phyloP scores from a whole-genome alignment of 2,329 filamentous ascomycete genomes.

The Colletotrichum limetticola region DNA sequence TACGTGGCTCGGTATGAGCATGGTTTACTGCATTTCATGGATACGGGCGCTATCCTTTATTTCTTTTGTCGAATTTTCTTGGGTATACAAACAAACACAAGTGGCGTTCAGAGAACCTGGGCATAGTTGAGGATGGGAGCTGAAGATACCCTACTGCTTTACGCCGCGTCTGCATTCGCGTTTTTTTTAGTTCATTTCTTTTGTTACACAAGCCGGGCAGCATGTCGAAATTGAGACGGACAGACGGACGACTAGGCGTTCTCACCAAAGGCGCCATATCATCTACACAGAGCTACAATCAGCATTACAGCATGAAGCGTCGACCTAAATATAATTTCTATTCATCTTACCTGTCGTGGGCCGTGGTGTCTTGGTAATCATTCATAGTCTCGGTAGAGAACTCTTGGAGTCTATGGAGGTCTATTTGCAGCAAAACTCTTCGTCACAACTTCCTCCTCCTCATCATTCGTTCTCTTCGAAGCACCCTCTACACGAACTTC shows the following conservation, averaged over 20 bases:
- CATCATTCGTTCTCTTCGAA: neutral
- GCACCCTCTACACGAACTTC: conserved; percentile 16
- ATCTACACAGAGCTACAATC: conserved; percentile 10
- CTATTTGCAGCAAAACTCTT: neutral
- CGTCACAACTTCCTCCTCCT: conserved; percentile 8
- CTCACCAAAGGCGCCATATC: neutral
- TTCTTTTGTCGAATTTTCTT: neutral
- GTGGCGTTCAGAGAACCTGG: conserved; percentile 12
- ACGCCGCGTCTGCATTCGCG: conserved; percentile 11
- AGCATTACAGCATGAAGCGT: neutral
- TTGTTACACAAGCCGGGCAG: conserved; percentile 7
- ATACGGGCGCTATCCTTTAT: neutral
- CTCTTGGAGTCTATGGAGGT: neutral
- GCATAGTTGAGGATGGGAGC: conserved; percentile 23
- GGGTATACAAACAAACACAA: neutral
- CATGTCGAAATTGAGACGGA: neutral
- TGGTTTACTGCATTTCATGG: neutral
- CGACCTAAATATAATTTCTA: conserved; percentile 21
- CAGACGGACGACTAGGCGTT: neutral
- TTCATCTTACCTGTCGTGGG: neutral
- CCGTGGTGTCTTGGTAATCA: neutral
- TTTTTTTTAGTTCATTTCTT: neutral
- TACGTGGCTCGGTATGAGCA: neutral
- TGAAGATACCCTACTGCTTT: conserved; percentile 31
- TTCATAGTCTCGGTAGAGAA: neutral